Percentiles rank a stretch among this genome's conserved stretches.
These are phyloP conservation scores for Vanrija humicola DNA, from an alignment of 1,284 basidiomycete species.

Conservation along the genomic window DNA sequence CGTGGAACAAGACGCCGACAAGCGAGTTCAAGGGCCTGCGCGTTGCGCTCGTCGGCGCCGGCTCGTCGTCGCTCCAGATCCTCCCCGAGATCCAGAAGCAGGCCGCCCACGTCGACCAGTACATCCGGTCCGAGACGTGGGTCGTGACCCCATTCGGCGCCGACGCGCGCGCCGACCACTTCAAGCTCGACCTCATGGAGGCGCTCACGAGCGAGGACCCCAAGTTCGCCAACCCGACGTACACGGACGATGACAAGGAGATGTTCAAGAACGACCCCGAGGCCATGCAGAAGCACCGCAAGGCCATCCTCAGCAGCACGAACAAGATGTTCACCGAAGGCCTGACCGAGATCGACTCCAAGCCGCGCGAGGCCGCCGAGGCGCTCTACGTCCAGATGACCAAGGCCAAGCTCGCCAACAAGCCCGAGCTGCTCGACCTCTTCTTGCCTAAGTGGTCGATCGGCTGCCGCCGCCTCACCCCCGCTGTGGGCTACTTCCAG, in stretches of 20 bases:
- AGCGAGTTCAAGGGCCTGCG: slow-evolving; percentile 17
- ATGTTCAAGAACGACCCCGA: slow-evolving; percentile 16
- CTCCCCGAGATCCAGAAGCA: slow-evolving; percentile 21
- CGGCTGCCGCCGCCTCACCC: slow-evolving; percentile 37
- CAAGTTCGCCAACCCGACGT: slow-evolving; percentile 22
- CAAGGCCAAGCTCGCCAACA: slow-evolving; percentile 14
- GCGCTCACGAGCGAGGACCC: slow-evolving; percentile 20
- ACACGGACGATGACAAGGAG: slow-evolving; percentile 25
- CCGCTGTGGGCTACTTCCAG: slow-evolving; percentile 40
- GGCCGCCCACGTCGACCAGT: slow-evolving; percentile 24
- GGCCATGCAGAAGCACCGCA: slow-evolving; percentile 20
- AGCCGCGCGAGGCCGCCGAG: slow-evolving; percentile 14
- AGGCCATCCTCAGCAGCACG: slow-evolving; percentile 25
- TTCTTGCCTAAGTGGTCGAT: slow-evolving; percentile 25
- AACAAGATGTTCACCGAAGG: slow-evolving; percentile 22
- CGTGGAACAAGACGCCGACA: slow-evolving; percentile 17
- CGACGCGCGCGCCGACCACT: slow-evolving; percentile 17
- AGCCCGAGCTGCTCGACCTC: slow-evolving; percentile 19
- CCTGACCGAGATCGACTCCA: background rate
- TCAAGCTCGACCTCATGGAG: slow-evolving; percentile 19
- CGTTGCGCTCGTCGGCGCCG: slow-evolving; percentile 14
- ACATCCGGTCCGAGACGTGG: slow-evolving; percentile 19
- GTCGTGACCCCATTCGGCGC: slow-evolving; percentile 7
- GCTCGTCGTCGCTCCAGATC: slow-evolving; percentile 23
- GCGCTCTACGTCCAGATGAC: slow-evolving; percentile 18